Evolutionary conservation across 257 asterid species (phyloP), one percentile per base, ranked within the genome.

Genomic region (Verbena officinalis): DNA sequence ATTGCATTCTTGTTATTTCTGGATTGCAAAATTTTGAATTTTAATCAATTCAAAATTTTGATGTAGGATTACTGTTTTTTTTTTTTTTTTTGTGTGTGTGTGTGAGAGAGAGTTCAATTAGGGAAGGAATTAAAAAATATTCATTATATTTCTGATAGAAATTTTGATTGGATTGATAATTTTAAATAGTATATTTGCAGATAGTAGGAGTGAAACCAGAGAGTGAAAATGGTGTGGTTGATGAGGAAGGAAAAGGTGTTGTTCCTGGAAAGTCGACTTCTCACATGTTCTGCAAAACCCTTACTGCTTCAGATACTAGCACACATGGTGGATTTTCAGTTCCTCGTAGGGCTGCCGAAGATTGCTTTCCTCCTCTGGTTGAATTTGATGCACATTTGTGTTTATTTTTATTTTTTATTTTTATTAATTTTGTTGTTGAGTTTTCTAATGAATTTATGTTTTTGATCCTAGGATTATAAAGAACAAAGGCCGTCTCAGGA

Each of bases 351-450:
- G 99, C 99, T 72, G 99, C 99, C 14, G 99, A 94, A 76, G 99
- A 94, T 78, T 94, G 99, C 79, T 94, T 94, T 67, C 98, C 98
- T 1, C 98, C 96, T 78, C 83, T 94, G 96, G 99, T 94, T n/a
- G n/a, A n/a, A n/a, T n/a, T 64, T 55, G 78, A 38, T 64, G 70
- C 40, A 27, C 59, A 12, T 44, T 44, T 17, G 17, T 67, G 36
- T 19, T 42, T 62, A 64, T 16, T 22, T 14, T 27, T 55, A 7
- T 13, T 54, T 20, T 39, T 24, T 36, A 31, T 51, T 16, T 53
- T 65, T 48, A 40, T 68, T 33, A 59, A 59, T 61, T 14, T 65
- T 70, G 15, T 75, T 13, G 5, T 27, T 27, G 33, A 5, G 15
- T 36, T 5, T 36, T 36, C 8, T 36, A 3, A 36, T 55, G 59